These are phyloP conservation scores for Chionographis japonica DNA, from an alignment of 106 monocot species.

Conservation along the genomic window DNA sequence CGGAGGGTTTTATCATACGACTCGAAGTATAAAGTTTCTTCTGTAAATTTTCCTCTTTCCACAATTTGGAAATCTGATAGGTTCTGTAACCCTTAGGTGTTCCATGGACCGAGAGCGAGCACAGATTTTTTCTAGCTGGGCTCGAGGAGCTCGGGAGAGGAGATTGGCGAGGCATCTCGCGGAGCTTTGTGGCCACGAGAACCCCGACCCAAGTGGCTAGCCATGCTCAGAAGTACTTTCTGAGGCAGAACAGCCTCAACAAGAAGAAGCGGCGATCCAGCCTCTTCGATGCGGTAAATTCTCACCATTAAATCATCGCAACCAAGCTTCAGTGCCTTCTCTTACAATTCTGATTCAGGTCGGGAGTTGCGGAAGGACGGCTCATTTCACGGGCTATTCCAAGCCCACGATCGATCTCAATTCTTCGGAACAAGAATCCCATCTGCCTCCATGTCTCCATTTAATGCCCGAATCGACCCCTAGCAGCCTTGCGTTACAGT, in stretches of 20 bases:
- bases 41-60: neutral
- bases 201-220: conserved; percentile 48
- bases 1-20: no score
- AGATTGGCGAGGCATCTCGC: conserved; percentile 42
- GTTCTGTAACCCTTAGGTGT: conserved; percentile 16
- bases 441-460: neutral
- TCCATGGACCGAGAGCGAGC: conserved; percentile 42
- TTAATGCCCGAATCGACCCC: no score
- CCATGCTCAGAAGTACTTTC: conserved; percentile 46
- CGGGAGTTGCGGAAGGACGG: neutral
- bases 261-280: conserved; percentile 29
- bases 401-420: neutral
- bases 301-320: no score
- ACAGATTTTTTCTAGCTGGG: conserved; percentile 27
- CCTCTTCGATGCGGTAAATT: conserved; percentile 27
- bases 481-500: no score
- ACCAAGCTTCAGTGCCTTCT: neutral
- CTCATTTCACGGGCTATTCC: neutral
- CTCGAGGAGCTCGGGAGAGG: conserved; percentile 37
- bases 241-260: conserved; percentile 30
- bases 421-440: neutral
- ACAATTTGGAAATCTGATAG: neutral
- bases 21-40: no score
- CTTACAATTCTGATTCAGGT: conserved; percentile 8
- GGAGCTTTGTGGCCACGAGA: conserved; percentile 33